phyloP scores from a whole-genome alignment of 2,329 filamentous ascomycete species.

The Zarea fungicola region DNA sequence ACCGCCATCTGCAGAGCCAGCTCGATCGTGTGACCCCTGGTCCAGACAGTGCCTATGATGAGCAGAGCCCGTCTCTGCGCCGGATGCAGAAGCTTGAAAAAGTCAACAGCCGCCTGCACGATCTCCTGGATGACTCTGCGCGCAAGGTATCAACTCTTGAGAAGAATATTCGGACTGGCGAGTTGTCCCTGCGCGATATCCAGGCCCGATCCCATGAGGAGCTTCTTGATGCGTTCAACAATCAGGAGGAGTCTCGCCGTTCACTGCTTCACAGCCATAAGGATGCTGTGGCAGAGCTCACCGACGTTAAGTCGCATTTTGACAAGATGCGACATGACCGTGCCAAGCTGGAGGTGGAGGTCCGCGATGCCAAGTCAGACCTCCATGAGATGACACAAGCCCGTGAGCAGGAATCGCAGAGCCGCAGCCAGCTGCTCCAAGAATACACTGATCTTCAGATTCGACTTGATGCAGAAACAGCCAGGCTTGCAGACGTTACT shows the following conservation, averaged over 20 bases:
- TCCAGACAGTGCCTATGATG: conserved; percentile 59
- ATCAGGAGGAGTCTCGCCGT: conserved; percentile 82
- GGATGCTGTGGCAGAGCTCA: conserved; percentile 75
- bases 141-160: conserved; percentile 90
- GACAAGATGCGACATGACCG: conserved; percentile 82
- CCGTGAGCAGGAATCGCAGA: conserved; percentile 81
- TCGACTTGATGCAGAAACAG: conserved; percentile 81
- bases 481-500: conserved; percentile 75
- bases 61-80: conserved; percentile 72
- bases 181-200: conserved; percentile 83
- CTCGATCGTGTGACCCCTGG: conserved; percentile 63
- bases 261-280: conserved; percentile 81
- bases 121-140: conserved; percentile 88
- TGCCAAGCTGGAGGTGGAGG: conserved; percentile 73
- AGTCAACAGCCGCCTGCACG: conserved; percentile 85
- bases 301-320: conserved; percentile 79
- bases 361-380: conserved; percentile 79
- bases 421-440: conserved; percentile 79
- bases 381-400: conserved; percentile 72
- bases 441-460: conserved; percentile 95
- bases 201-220: conserved; percentile 93
- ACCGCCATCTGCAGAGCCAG: conserved; percentile 85
- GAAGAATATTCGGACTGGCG: conserved; percentile 77
- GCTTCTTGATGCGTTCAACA: conserved; percentile 85
- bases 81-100: conserved; percentile 88